Evolutionary conservation across 2,329 filamentous ascomycete genomes (phyloP).

Genomic region (Fusarium pininemorale): DNA sequence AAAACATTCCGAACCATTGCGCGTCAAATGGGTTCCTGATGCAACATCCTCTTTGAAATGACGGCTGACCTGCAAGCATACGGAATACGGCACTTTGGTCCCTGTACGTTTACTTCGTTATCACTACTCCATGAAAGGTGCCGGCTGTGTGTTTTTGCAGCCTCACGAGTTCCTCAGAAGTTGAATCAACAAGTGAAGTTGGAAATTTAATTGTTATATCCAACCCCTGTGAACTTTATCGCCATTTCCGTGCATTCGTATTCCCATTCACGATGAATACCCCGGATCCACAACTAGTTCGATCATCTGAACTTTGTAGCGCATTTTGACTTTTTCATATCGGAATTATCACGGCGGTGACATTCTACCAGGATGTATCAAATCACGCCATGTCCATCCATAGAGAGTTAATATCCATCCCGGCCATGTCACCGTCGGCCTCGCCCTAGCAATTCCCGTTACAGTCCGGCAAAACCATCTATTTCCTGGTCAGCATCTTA

Average conservation of each 20-base stretch:
- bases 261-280: not conserved
- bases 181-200: not conserved
- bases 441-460: conserved; percentile 5
- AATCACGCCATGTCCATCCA: not conserved
- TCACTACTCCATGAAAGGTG: not conserved
- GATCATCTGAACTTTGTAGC: not conserved
- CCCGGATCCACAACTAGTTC: not conserved
- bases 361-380: not conserved
- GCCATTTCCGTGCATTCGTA: not conserved
- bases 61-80: too few species aligned
- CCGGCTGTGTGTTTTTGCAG: not conserved
- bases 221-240: not conserved
- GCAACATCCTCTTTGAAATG: not conserved
- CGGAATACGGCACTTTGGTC: not conserved
- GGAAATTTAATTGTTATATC: not conserved
- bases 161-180: not conserved
- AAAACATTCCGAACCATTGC: not conserved
- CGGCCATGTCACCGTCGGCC: not conserved
- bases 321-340: not conserved
- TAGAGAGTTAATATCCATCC: not conserved
- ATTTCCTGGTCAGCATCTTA: not conserved
- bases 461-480: conserved; percentile 26
- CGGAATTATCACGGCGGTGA: not conserved
- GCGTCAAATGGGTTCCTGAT: not conserved
- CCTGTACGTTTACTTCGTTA: too few species aligned